phyloP scores from a whole-genome alignment of 225 moss, liverwort and hornwort species.

The Physcomitrellopsis africana region DNA sequence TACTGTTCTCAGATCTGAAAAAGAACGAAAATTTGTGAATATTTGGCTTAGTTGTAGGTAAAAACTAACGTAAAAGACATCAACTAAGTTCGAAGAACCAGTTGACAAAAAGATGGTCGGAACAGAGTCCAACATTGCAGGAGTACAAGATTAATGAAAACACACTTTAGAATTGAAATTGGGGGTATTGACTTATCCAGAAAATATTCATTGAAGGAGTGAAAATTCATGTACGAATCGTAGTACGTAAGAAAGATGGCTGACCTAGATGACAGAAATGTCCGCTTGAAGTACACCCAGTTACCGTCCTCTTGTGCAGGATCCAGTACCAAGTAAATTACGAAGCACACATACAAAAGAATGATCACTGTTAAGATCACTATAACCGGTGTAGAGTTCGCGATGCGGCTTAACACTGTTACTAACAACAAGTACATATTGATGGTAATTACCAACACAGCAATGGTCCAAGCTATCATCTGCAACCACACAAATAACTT shows the following conservation, averaged over 20 bases:
- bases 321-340: conserved; percentile 71
- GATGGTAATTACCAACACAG: conserved; percentile 75
- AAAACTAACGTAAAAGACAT: conserved; percentile 8
- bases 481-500: conserved; percentile 43
- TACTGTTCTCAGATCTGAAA: conserved; percentile 48
- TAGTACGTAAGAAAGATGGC: conserved; percentile 14
- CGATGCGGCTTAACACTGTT: conserved; percentile 55
- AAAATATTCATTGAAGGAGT: not conserved
- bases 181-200: not conserved
- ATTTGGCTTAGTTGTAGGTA: not conserved
- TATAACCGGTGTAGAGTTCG: conserved; percentile 45
- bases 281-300: conserved; percentile 42
- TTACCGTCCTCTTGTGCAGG: conserved; percentile 69
- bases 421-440: conserved; percentile 78
- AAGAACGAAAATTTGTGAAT: conserved; percentile 25
- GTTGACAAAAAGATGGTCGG: not conserved
- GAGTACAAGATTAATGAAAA: not conserved
- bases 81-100: not conserved
- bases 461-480: conserved; percentile 76
- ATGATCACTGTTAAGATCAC: conserved; percentile 33
- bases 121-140: not conserved
- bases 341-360: conserved; percentile 63
- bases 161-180: not conserved
- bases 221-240: not conserved
- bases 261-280: conserved; percentile 33